A percentile compares a stretch with the other conserved stretches of the same genome.
These are phyloP conservation scores for Clonostachys rosea DNA, from an alignment of 2,329 filamentous ascomycete species.

Conservation along the genomic window DNA sequence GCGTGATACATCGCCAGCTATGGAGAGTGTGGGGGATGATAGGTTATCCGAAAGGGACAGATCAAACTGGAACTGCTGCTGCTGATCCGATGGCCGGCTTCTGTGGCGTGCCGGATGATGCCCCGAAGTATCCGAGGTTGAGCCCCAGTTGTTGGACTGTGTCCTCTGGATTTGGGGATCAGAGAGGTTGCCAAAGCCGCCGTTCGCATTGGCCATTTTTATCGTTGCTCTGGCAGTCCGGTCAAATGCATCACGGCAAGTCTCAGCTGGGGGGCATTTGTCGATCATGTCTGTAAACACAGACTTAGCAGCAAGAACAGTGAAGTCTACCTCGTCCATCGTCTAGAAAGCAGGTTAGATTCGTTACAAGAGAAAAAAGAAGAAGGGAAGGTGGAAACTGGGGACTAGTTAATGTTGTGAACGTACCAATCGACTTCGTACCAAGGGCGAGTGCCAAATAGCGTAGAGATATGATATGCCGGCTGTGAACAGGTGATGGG, in stretches of 20 bases:
- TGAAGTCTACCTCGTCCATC: slow-evolving; percentile 97
- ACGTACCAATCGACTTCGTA: slow-evolving; percentile 79
- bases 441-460: slow-evolving; percentile 91
- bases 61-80: slow-evolving; percentile 26
- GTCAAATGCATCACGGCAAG: slow-evolving; percentile 90
- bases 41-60: slow-evolving; percentile 29
- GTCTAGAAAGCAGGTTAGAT: slow-evolving; percentile 38
- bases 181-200: slow-evolving; percentile 61
- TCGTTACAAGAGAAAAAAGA: background rate
- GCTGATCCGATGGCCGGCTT: slow-evolving; percentile 20
- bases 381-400: too few relatives aligned
- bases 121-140: slow-evolving; percentile 6
- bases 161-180: slow-evolving; percentile 17
- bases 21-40: slow-evolving; percentile 33
- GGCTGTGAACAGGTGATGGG: slow-evolving; percentile 96
- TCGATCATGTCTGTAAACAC: slow-evolving; percentile 88
- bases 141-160: slow-evolving; percentile 17
- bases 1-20: slow-evolving; percentile 26
- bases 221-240: slow-evolving; percentile 93
- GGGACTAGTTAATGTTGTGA: background rate
- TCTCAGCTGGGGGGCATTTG: slow-evolving; percentile 92
- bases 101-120: slow-evolving; percentile 9
- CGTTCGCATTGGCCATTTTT: slow-evolving; percentile 87
- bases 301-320: slow-evolving; percentile 86
- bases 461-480: slow-evolving; percentile 95